Base-by-base conservation (phyloP, 2,329 filamentous ascomycete genomes). In the Verticillium isaacii region DNA sequence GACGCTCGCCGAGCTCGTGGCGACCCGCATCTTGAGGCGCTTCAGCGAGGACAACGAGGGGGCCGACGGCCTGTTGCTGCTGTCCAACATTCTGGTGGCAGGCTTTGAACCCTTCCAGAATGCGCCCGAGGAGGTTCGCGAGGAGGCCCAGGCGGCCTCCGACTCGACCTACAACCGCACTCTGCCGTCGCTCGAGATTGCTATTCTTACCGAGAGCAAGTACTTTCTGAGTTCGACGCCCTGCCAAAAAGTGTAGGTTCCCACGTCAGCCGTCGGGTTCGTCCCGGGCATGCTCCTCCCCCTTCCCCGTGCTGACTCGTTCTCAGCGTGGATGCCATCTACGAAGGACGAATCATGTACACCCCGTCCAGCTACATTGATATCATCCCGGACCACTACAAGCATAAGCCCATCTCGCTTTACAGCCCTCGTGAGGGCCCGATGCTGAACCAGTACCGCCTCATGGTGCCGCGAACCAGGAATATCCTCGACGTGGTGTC, bases 61-160 rank as follows among this genome's bases (percentile, higher is more conserved):
- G 5, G 80, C 86, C 0, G 81, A 87, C 32, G 90, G 91, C 1
- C 81, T 95, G 14, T 78, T 95, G 5, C 78, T 92, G 25, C 81
- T 95, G 6, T 87, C 91, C 6, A 90, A 93, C 67, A 89, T 95
- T 36, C 83, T 95, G 23, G 89, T 96, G 15, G 90, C 91, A 17
- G 90, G 90, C 15, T 95, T 96, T 68, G 89, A 93, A 68, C 91
- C 92, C 1, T 95, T 95, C 68, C 91, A 95, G 74, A 91, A 91
- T 66, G 91, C 91, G 0, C 92, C 92, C 0, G 77, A 81, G 1
- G 83, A 89, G 61, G 82, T 93, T 50, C 81, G 85, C 39, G 78
- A 80, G 17, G 82, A 89, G 66, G 85, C 84, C 34, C 79, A 82
- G 65, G 73, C 77, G 29, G 79, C 78, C 45, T 75, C 76, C 15